Evolutionary conservation across 345 rosid genomes (phyloP).

Genomic region (Fremontodendron californicum): DNA sequence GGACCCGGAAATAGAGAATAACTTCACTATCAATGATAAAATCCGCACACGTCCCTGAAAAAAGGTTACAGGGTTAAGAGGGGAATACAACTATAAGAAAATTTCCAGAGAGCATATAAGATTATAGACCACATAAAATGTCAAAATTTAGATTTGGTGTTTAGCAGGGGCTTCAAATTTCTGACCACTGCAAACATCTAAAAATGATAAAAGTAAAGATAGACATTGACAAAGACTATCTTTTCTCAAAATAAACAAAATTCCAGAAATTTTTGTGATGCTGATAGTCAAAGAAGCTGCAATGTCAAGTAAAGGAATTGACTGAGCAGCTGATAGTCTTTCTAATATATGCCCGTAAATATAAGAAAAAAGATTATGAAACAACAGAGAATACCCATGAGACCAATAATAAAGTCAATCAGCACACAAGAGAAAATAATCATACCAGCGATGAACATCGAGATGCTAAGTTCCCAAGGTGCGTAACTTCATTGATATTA

Average conservation of each 20-base stretch:
- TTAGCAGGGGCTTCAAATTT: neutral
- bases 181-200: neutral
- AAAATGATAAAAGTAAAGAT: neutral
- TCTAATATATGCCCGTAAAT: neutral
- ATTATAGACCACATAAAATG: neutral
- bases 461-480: slow-evolving; percentile 64
- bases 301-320: neutral
- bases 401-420: neutral
- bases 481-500: slow-evolving; percentile 44
- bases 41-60: slow-evolving; percentile 82
- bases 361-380: neutral
- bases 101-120: neutral
- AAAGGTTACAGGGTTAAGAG: slow-evolving; percentile 15
- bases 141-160: neutral
- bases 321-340: neutral
- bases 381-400: neutral
- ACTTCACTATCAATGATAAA: slow-evolving; percentile 78
- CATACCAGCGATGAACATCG: slow-evolving; percentile 69
- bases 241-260: neutral
- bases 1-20: slow-evolving; percentile 66
- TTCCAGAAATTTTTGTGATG: neutral
- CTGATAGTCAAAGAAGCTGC: neutral
- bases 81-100: neutral
- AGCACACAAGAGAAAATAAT: neutral
- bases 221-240: neutral